These are phyloP conservation scores for Pyrenula massariospora DNA, from an alignment of 495 filamentous ascomycete species.

Conservation along the genomic window DNA sequence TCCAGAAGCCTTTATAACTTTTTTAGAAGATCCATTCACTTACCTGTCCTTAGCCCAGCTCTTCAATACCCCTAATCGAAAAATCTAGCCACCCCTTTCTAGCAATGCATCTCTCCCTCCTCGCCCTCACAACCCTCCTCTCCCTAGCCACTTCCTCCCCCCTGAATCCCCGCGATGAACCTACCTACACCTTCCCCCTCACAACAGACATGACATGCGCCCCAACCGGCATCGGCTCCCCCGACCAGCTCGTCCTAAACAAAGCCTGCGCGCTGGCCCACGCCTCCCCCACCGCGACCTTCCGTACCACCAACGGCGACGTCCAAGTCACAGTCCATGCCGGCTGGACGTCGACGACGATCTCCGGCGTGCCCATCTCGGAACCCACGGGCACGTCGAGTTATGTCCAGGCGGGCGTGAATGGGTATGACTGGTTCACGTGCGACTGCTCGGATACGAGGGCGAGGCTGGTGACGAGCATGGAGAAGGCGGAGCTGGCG, in stretches of 20 bases:
- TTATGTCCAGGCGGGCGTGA: not conserved
- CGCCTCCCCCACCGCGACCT: too few species aligned
- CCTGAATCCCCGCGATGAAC: not conserved
- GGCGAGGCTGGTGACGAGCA: not conserved
- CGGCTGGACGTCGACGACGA: not conserved
- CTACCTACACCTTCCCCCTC: too few species aligned
- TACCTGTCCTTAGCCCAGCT: not conserved
- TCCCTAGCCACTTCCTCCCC: not conserved
- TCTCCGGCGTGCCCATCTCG: not conserved
- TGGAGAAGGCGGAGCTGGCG: not conserved
- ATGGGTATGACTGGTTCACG: not conserved
- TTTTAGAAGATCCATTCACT: not conserved
- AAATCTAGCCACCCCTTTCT: too few species aligned
- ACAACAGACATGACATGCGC: not conserved
- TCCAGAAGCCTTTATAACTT: not conserved
- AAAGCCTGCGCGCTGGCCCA: not conserved
- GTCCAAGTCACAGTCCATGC: not conserved
- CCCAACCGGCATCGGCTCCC: not conserved
- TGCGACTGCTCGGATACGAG: not conserved
- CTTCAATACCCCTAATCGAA: not conserved
- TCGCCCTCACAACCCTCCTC: not conserved
- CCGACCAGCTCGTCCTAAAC: not conserved
- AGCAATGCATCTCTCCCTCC: not conserved
- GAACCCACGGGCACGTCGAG: not conserved
- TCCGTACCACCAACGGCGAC: not conserved